Evolutionary conservation across 2,329 filamentous ascomycete genomes (phyloP), one percentile per base, ranked within the genome.

Genomic region (Venturia aucupariae): DNA sequence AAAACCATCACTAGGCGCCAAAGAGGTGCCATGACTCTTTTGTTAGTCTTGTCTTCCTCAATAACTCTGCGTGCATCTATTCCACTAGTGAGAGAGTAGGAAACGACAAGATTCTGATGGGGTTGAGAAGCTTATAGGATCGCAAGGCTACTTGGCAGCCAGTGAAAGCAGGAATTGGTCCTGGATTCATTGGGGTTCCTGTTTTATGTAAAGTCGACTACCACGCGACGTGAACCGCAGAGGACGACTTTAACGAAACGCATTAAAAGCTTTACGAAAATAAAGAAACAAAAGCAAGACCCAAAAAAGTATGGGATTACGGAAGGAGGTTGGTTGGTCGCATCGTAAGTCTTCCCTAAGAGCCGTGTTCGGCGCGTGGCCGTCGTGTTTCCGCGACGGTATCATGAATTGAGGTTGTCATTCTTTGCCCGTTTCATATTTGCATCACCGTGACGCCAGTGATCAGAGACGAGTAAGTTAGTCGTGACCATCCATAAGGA

Each of bases 141-240:
- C 4, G 35, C 17, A 27, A 55, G 27, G 51, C 51, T 57, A 19
- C 19, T 32, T 32, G 27, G 15, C 27, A 57, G 15, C 27, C 51
- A 57, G 27, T 22, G 6, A 22, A 57, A 10, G 51, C 51, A 57
- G 51, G 30, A 57, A 57, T n/a, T 4, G 30, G 30, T 19, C 19
- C 11, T 35, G 27, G n/a, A 35, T 35, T 35, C 30, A n/a, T 57
- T 32, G 51, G 30, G 27, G 8, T n/a, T n/a, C 15, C 30, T 57
- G 51, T 57, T 57, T 57, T 57, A 57, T 35, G 11, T 57, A 57
- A 57, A 35, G 15, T n/a, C 51, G 27, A 57, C 19, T n/a, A 35
- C 27, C 30, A n/a, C 51, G 51, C 27, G 30, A 57, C 3, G 51
- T 35, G 27, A 57, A 30, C 30, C 10, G 51, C 51, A 35, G 15